These are phyloP conservation scores for Hyphopichia burtonii DNA, from an alignment of 1,139 yeast genomes.

Conservation along the genomic window DNA sequence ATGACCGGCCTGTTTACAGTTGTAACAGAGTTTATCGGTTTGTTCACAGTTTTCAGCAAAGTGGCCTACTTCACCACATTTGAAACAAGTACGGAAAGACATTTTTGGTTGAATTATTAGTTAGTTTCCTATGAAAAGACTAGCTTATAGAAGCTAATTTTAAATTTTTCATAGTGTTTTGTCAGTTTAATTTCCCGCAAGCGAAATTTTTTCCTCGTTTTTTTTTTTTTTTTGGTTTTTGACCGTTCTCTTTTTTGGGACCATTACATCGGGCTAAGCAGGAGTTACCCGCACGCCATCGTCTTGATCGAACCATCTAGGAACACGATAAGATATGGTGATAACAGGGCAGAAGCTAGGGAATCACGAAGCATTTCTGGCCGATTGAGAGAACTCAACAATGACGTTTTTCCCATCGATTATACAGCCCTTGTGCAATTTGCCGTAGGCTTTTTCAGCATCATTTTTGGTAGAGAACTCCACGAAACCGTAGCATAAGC, in stretches of 20 bases:
- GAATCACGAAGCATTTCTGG: slow-evolving; percentile 13
- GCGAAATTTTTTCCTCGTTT: neutral
- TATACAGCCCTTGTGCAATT: slow-evolving; percentile 55
- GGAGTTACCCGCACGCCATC: slow-evolving; percentile 9
- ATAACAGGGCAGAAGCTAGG: too few relatives aligned
- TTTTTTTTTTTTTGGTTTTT: neutral
- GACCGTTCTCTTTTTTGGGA: neutral
- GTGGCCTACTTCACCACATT: slow-evolving; percentile 83
- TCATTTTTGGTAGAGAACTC: slow-evolving; percentile 48
- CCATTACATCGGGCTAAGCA: neutral
- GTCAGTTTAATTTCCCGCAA: neutral
- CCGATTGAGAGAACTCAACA: slow-evolving; percentile 69
- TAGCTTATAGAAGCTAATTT: neutral
- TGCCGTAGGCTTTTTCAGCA: slow-evolving; percentile 60
- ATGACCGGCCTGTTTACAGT: slow-evolving; percentile 90
- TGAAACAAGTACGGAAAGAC: slow-evolving; percentile 63
- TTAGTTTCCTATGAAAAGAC: too few relatives aligned
- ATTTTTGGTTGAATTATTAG: slow-evolving; percentile 16
- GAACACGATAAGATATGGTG: too few relatives aligned
- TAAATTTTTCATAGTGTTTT: neutral
- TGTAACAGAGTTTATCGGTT: slow-evolving; percentile 84
- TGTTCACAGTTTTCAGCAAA: slow-evolving; percentile 80
- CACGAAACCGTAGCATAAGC: slow-evolving; percentile 62
- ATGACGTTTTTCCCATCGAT: slow-evolving; percentile 65
- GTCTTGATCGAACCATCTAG: neutral